These are phyloP conservation scores for Hypomontagnella monticulosa DNA, from an alignment of 495 filamentous ascomycete genomes.

Conservation along the genomic window DNA sequence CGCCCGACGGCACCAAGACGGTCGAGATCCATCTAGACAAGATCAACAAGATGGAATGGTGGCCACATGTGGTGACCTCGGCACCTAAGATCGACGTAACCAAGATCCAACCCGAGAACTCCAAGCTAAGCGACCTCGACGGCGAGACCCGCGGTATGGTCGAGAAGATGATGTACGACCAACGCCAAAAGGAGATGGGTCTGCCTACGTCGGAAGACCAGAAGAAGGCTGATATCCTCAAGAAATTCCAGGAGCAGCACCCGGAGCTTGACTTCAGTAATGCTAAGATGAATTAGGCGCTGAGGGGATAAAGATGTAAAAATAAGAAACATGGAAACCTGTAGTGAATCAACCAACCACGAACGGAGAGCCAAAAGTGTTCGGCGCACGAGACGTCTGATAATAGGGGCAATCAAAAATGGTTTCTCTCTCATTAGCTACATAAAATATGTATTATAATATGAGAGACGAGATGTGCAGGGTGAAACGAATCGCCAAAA, in stretches of 20 bases:
- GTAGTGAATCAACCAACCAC: too few relatives aligned
- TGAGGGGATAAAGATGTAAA: constrained; percentile 13
- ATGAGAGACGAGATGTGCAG: constrained; percentile 50
- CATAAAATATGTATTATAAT: neutral
- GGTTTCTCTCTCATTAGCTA: too few relatives aligned
- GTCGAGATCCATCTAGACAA: constrained; percentile 95
- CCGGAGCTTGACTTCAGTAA: constrained; percentile 87
- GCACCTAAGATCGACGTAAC: constrained; percentile 92
- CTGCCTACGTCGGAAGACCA: constrained; percentile 89
- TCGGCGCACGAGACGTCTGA: too few relatives aligned
- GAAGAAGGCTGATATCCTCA: constrained; percentile 89
- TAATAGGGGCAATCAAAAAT: too few relatives aligned
- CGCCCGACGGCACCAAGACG: constrained; percentile 72
- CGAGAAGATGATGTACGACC: constrained; percentile 99
- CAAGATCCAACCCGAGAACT: constrained; percentile 94
- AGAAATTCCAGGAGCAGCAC: constrained; percentile 82
- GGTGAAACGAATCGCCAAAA: constrained; percentile 71
- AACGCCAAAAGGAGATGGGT: constrained; percentile 92
- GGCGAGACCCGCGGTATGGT: constrained; percentile 98
- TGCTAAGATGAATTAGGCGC: constrained; percentile 71
- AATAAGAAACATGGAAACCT: constrained; percentile 37
- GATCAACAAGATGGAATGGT: constrained; percentile 97
- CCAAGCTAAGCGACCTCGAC: constrained; percentile 88
- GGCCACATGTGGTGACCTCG: constrained; percentile 85
- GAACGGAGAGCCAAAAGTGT: too few relatives aligned